Percentiles rank a stretch among this genome's conserved stretches.
phyloP scores from a whole-genome alignment of 768 basidiomycete genomes.

The Pisolithus sp. region DNA sequence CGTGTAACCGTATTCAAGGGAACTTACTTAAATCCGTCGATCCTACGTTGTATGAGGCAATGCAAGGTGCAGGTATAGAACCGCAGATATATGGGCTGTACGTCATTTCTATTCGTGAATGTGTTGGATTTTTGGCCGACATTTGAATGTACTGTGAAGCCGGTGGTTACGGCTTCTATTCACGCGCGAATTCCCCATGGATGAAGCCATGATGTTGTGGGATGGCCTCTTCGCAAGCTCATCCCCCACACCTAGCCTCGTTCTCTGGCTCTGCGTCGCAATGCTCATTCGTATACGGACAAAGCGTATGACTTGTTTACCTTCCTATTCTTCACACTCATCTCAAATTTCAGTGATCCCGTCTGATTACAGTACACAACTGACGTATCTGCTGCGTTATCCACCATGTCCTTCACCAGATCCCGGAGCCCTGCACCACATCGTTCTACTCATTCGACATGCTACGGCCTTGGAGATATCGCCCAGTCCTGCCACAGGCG shows the following conservation, averaged over 20 bases:
- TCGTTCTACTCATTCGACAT: conserved; percentile 72
- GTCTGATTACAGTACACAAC: conserved; percentile 78
- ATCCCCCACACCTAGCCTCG: conserved; percentile 65
- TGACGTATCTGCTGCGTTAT: conserved; percentile 83
- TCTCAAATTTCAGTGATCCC: conserved; percentile 56
- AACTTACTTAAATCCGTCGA: conserved; percentile 70
- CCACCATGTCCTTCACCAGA: conserved; percentile 40
- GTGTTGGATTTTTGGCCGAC: conserved; percentile 8
- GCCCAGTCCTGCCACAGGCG: conserved; percentile 67
- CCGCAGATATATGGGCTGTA: conserved; percentile 97
- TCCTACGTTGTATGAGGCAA: conserved; percentile 64
- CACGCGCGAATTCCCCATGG: conserved; percentile 83
- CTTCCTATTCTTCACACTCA: conserved; percentile 8
- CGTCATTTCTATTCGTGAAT: conserved; percentile 24
- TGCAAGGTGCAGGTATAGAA: conserved; percentile 82
- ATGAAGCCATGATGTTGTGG: conserved; percentile 85
- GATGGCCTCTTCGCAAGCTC: conserved; percentile 88
- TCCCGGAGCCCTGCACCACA: conserved; percentile 44
- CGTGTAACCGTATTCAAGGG: conserved; percentile 76
- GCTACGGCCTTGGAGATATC: conserved; percentile 73
- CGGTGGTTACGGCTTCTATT: conserved; percentile 94
- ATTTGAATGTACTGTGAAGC: conserved; percentile 33
- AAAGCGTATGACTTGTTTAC: conserved; percentile 47
- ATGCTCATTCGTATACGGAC: conserved; percentile 95
- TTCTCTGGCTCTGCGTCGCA: conserved; percentile 84